Percentiles rank a stretch among this genome's conserved stretches.
Evolutionary conservation across 2,329 filamentous ascomycete genomes (phyloP).

Genomic region (Fusarium temperatum): DNA sequence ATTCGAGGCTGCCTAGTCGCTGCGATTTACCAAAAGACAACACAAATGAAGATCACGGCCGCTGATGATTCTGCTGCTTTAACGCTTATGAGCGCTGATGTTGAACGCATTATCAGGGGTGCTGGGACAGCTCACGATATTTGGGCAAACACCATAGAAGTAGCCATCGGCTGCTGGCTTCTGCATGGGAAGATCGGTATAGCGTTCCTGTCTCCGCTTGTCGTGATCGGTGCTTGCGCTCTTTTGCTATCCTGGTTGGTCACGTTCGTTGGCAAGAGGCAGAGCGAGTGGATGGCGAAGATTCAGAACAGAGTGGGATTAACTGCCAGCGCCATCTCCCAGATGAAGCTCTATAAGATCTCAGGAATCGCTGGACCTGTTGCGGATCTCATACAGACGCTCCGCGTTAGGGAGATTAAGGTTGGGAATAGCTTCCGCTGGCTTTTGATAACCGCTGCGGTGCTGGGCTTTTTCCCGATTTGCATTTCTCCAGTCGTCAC

Average conservation of each 20-base stretch:
- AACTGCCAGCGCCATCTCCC: constrained; percentile 44
- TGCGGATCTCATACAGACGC: constrained; percentile 41
- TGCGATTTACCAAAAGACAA: constrained; percentile 48
- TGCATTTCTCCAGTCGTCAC: constrained; percentile 48
- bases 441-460: constrained; percentile 33
- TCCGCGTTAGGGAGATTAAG: constrained; percentile 44
- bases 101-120: constrained; percentile 53
- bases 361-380: constrained; percentile 44
- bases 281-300: constrained; percentile 49
- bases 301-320: constrained; percentile 48
- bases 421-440: constrained; percentile 42
- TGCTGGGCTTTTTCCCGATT: constrained; percentile 47
- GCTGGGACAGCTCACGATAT: constrained; percentile 50
- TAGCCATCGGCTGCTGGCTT: constrained; percentile 56
- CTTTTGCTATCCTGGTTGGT: constrained; percentile 27
- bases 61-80: constrained; percentile 53
- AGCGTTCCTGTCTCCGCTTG: constrained; percentile 58
- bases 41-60: constrained; percentile 42
- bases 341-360: constrained; percentile 48
- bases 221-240: constrained; percentile 49
- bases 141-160: constrained; percentile 54
- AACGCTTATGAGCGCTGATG: constrained; percentile 59
- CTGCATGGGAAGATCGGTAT: constrained; percentile 57
- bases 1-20: constrained; percentile 46
- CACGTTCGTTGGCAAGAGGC: constrained; percentile 29